Percentiles rank a stretch among this genome's conserved stretches.
Evolutionary conservation across 495 filamentous ascomycete genomes (phyloP).

Genomic region (Hyaloscypha bicolor): DNA sequence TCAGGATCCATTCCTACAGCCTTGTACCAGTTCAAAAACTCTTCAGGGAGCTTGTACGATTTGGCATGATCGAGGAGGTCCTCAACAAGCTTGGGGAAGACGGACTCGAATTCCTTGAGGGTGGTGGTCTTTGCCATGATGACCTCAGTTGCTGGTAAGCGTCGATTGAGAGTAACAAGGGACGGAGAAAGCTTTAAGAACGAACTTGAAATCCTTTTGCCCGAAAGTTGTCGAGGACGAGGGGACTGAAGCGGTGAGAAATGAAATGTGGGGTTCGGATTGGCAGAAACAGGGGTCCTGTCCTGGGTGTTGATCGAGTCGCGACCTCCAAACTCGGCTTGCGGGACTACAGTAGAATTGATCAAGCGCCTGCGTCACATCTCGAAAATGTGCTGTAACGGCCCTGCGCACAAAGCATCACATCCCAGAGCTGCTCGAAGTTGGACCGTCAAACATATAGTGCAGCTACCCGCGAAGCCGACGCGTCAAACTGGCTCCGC

Average conservation of each 20-base stretch:
- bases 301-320: background rate
- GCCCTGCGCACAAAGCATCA: background rate
- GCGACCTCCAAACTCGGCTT: slow-evolving; percentile 3
- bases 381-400: background rate
- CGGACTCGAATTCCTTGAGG: slow-evolving; percentile 80
- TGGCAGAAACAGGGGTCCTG: slow-evolving; percentile 10
- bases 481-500: background rate
- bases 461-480: background rate
- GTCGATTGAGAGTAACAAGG: background rate
- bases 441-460: background rate
- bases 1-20: slow-evolving; percentile 55
- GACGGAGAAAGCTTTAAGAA: slow-evolving; percentile 1
- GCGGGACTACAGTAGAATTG: background rate
- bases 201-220: background rate
- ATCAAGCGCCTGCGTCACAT: background rate
- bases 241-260: slow-evolving; percentile 18
- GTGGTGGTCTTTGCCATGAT: slow-evolving; percentile 67
- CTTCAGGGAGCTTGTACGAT: slow-evolving; percentile 77
- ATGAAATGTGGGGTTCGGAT: slow-evolving; percentile 3
- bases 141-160: slow-evolving; percentile 26
- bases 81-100: slow-evolving; percentile 80
- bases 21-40: slow-evolving; percentile 86
- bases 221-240: background rate
- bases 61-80: slow-evolving; percentile 75
- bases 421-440: background rate